These are phyloP conservation scores for Gaultheria prostrata DNA, from an alignment of 148 eudicot species.

Conservation along the genomic window DNA sequence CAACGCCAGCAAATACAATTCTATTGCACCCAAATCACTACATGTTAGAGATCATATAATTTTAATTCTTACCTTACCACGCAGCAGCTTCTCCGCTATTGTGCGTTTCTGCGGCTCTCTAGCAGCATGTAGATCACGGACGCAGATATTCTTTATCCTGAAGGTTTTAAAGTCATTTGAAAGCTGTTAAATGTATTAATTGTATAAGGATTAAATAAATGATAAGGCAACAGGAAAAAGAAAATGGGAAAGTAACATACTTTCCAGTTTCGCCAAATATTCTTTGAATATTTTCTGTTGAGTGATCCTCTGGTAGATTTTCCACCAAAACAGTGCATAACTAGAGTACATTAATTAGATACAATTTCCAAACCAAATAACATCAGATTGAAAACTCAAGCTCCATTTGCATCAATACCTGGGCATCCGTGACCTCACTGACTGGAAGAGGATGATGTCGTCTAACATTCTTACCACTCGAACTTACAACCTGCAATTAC, in stretches of 20 bases:
- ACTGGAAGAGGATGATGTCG: constrained; percentile 68
- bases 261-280: constrained; percentile 69
- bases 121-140: constrained; percentile 61
- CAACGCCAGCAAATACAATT: neutral
- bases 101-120: constrained; percentile 41
- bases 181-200: neutral
- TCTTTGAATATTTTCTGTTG: constrained; percentile 60
- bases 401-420: constrained; percentile 39
- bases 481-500: constrained; percentile 59
- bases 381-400: neutral
- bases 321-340: constrained; percentile 75
- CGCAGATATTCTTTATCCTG: constrained; percentile 64
- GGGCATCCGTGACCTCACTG: constrained; percentile 47
- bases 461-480: constrained; percentile 75
- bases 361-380: constrained; percentile 15
- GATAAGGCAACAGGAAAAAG: neutral
- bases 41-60: neutral
- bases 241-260: constrained; percentile 33
- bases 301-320: constrained; percentile 84
- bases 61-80: constrained; percentile 53
- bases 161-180: constrained; percentile 16
- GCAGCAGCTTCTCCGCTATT: constrained; percentile 63
- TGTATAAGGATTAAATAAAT: neutral
- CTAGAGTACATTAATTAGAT: constrained; percentile 48
- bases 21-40: neutral